Base-by-base conservation (phyloP, 805 yeast genomes). In the Saturnispora quitensis region DNA sequence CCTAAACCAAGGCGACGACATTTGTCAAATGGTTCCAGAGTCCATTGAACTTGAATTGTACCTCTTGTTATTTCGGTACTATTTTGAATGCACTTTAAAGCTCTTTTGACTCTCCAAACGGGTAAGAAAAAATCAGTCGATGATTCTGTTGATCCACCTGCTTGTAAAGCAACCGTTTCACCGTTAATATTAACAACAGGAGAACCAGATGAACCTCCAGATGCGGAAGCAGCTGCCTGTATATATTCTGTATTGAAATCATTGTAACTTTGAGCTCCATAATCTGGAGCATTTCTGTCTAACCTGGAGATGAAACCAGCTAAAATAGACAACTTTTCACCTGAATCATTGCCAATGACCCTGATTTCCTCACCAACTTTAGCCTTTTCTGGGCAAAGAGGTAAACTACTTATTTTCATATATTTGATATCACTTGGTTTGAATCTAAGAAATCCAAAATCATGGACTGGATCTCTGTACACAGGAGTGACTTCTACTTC, bases 301-400 rank as follows among this genome's bases (percentile, higher is more conserved):
- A 89, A 69, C 64, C 97, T 79, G 18, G 83, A 78, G 36, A 84
- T 85, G 66, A 89, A 88, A 34, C 97, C 97, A 1, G 96, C 79
- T 59, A 89, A 72, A 60, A 90, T 90, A 47, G 95, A 84, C 45
- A 90, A 73, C 67, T 90, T 89, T 66, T 90, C 97, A 63, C 97
- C 97, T 13, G 96, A 95, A 71, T 90, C 97, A 68, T 90, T 90
- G 73, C 97, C 97, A 38, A 90, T 90, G 28, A 90, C 96, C 61
- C 97, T 77, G 62, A 90, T 89, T 65, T 90, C 97, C 40, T 88
- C 80, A 36, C 97, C 97, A n/a, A 90, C 90, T 60, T 78, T 77
- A 28, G 96, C 96, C 54, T 84, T 72, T 17, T 87, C 91, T 0
- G 97, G 97, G 57, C 77, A 75, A 50, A 90, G 70, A 40, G 76